phyloP scores from a whole-genome alignment of 1,284 basidiomycete genomes.

The Entoloma clypeatum region DNA sequence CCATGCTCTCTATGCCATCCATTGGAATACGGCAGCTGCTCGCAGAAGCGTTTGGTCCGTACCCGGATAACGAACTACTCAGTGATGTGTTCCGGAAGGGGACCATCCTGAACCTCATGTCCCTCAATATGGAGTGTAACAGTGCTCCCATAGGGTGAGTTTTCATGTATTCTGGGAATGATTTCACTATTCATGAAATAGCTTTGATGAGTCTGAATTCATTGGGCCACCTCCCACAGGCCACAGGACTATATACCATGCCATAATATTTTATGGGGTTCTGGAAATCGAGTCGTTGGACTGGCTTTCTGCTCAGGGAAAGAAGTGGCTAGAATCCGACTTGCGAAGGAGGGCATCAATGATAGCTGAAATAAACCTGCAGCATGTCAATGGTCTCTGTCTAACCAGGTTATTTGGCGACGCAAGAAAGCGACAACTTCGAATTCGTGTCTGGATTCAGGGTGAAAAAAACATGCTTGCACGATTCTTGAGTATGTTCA shows the following conservation, averaged over 20 bases:
- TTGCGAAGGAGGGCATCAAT: conserved; percentile 36
- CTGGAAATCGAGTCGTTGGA: conserved; percentile 39
- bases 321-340: conserved; percentile 36
- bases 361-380: conserved; percentile 17
- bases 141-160: conserved; percentile 20
- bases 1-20: conserved; percentile 7
- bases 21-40: conserved; percentile 15
- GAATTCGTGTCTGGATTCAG: conserved; percentile 34
- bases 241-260: conserved; percentile 16
- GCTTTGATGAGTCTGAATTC: conserved; percentile 36
- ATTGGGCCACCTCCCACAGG: conserved; percentile 19
- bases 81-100: conserved; percentile 11
- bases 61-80: conserved; percentile 25
- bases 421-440: conserved; percentile 24
- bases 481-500: conserved; percentile 34
- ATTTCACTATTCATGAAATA: conserved; percentile 12
- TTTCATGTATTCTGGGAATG: neutral
- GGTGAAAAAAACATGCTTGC: conserved; percentile 40
- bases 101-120: conserved; percentile 8
- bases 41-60: conserved; percentile 28
- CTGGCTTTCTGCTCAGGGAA: conserved; percentile 45
- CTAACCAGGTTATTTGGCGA: conserved; percentile 33
- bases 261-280: conserved; percentile 44
- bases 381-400: conserved; percentile 32
- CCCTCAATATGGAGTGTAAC: conserved; percentile 18